A percentile compares a stretch with the other conserved stretches of the same genome.
Conservation (phyloP, 352 stramenopile species). For the Peronospora farinosa region DNA sequence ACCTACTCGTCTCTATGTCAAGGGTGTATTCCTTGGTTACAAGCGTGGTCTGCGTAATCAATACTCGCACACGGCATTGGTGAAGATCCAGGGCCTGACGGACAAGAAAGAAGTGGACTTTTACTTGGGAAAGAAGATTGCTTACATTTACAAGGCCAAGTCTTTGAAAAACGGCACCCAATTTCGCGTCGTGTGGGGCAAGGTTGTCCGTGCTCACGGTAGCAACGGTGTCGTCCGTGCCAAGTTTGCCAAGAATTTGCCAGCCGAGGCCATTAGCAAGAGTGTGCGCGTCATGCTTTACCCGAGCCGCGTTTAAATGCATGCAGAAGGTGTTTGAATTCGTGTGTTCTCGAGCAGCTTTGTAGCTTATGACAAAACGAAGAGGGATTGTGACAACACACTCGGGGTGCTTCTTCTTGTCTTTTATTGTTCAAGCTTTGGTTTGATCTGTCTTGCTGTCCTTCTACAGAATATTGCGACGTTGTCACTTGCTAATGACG, state of each 20-base stretch:
- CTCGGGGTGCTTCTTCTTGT: slow-evolving; percentile 9
- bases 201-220: slow-evolving; percentile 95
- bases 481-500: not conserved
- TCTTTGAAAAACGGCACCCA: slow-evolving; percentile 93
- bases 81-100: slow-evolving; percentile 99
- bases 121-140: slow-evolving; percentile 99
- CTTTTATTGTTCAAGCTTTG: slow-evolving; percentile 10
- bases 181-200: slow-evolving; percentile 99
- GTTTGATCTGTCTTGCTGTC: not conserved
- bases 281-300: slow-evolving; percentile 99
- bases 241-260: slow-evolving; percentile 98
- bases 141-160: slow-evolving; percentile 99
- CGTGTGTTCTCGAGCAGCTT: slow-evolving; percentile 25
- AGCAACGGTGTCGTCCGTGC: slow-evolving; percentile 97
- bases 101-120: slow-evolving; percentile 98
- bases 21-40: slow-evolving; percentile 98
- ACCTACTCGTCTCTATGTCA: slow-evolving; percentile 96
- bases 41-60: slow-evolving; percentile 97
- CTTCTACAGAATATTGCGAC: not conserved
- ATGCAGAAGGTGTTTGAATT: slow-evolving; percentile 13
- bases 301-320: slow-evolving; percentile 93
- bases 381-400: slow-evolving; percentile 42
- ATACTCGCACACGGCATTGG: slow-evolving; percentile 96
- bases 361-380: slow-evolving; percentile 46
- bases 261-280: slow-evolving; percentile 93